phyloP scores from a whole-genome alignment of 2,329 filamentous ascomycete species.

The Colletotrichum sp. region DNA sequence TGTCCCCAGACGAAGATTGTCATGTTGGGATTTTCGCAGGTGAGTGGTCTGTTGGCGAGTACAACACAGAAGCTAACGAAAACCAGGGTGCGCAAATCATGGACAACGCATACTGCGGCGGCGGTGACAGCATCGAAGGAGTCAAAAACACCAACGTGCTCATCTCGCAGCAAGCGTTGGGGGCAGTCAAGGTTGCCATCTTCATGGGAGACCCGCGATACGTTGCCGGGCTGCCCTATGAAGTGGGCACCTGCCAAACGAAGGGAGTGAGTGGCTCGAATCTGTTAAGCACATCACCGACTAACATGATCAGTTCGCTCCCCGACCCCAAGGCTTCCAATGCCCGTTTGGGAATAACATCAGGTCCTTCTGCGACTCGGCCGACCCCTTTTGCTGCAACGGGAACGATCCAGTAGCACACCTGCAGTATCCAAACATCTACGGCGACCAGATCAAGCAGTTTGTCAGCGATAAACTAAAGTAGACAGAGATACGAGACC shows the following conservation, averaged over 20 bases:
- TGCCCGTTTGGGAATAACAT: constrained; percentile 60
- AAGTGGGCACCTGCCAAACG: constrained; percentile 63
- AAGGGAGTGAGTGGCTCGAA: constrained; percentile 53
- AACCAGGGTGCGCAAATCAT: constrained; percentile 65
- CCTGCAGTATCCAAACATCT: constrained; percentile 27
- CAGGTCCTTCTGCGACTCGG: constrained; percentile 63
- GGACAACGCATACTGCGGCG: constrained; percentile 68
- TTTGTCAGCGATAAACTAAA: constrained; percentile 12
- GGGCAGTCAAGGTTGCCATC: constrained; percentile 66
- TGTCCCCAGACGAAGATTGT: constrained; percentile 65
- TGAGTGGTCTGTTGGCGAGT: constrained; percentile 26
- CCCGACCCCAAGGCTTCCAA: constrained; percentile 57
- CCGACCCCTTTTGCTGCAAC: constrained; percentile 68
- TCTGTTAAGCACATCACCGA: neutral
- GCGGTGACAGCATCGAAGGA: constrained; percentile 51
- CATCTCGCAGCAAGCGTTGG: constrained; percentile 51
- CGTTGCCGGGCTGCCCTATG: constrained; percentile 58
- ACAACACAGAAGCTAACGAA: neutral
- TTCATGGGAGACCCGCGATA: constrained; percentile 70
- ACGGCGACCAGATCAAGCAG: constrained; percentile 19
- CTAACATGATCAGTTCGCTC: constrained; percentile 50
- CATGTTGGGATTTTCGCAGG: constrained; percentile 67
- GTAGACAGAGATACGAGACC: neutral
- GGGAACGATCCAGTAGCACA: constrained; percentile 59
- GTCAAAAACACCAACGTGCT: constrained; percentile 46